These are phyloP conservation scores for Trametes cubensis DNA, from an alignment of 768 basidiomycete genomes.

Conservation along the genomic window DNA sequence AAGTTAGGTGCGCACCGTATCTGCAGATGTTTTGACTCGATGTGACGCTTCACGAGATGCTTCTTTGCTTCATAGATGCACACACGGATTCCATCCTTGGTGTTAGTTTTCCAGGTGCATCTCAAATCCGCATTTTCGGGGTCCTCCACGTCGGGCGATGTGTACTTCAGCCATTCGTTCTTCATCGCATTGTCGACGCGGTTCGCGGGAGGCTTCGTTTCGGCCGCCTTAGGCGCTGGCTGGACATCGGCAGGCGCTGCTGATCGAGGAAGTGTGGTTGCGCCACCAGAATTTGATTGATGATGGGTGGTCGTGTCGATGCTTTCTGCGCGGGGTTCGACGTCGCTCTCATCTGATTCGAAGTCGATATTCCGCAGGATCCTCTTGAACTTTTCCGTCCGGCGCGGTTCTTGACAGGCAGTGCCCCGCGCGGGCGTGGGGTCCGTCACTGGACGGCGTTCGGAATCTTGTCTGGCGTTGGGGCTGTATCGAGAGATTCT, in stretches of 20 bases:
- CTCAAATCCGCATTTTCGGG: neutral
- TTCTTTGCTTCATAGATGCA: slow-evolving; percentile 56
- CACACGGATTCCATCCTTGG: slow-evolving; percentile 4
- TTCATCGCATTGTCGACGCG: slow-evolving; percentile 8
- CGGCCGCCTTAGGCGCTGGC: neutral
- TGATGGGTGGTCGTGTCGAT: neutral
- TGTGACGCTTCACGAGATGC: slow-evolving; percentile 70
- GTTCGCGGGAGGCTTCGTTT: slow-evolving; percentile 4
- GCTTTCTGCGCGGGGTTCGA: neutral
- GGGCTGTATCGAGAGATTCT: slow-evolving; percentile 5
- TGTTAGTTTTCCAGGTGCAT: slow-evolving; percentile 13
- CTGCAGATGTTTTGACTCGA: slow-evolving; percentile 63
- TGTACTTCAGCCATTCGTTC: slow-evolving; percentile 8
- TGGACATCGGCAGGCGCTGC: neutral
- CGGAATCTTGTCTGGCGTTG: neutral
- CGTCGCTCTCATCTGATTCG: slow-evolving; percentile 14
- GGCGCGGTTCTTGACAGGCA: neutral
- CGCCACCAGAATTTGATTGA: slow-evolving; percentile 18
- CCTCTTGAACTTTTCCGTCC: neutral
- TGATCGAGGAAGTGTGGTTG: neutral
- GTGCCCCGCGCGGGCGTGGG: neutral
- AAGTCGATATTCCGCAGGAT: slow-evolving; percentile 3
- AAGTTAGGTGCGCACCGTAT: slow-evolving; percentile 50
- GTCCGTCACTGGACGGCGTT: neutral
- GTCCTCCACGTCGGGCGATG: neutral